phyloP scores from a whole-genome alignment of 768 basidiomycete genomes.

The Sarcodon sp. region DNA sequence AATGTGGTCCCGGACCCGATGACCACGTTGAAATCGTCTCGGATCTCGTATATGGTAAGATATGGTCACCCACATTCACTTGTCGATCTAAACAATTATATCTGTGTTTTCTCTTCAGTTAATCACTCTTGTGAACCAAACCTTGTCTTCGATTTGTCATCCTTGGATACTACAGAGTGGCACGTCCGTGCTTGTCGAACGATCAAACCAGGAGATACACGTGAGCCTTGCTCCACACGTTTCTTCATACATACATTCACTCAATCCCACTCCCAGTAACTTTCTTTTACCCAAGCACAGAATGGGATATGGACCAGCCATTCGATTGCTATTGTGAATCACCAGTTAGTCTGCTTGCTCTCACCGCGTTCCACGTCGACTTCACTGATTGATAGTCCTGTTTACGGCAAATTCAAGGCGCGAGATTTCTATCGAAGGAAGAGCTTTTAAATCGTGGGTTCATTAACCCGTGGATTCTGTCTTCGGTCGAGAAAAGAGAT shows the following conservation, averaged over 20 bases:
- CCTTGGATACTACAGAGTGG: slow-evolving; percentile 29
- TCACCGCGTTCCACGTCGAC: background rate
- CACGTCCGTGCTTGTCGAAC: slow-evolving; percentile 29
- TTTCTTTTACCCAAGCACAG: slow-evolving; percentile 57
- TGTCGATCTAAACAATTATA: background rate
- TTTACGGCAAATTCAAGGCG: background rate
- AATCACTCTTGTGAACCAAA: slow-evolving; percentile 58
- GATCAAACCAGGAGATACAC: slow-evolving; percentile 21
- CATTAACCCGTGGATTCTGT: background rate
- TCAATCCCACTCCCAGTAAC: slow-evolving; percentile 21
- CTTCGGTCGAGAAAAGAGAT: background rate
- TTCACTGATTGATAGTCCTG: background rate
- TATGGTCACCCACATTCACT: background rate
- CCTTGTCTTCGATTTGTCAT: slow-evolving; percentile 37
- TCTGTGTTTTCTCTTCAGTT: slow-evolving; percentile 17
- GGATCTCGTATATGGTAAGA: slow-evolving; percentile 45
- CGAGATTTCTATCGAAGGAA: background rate
- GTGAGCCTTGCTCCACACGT: slow-evolving; percentile 23
- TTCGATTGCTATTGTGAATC: slow-evolving; percentile 42
- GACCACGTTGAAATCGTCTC: slow-evolving; percentile 48
- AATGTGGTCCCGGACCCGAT: slow-evolving; percentile 29
- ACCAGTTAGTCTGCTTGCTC: slow-evolving; percentile 14
- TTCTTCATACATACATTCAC: slow-evolving; percentile 6
- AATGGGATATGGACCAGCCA: slow-evolving; percentile 57
- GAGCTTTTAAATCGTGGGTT: background rate